Conservation (phyloP, 805 yeast species). For the Jamesozyma rosinii region DNA sequence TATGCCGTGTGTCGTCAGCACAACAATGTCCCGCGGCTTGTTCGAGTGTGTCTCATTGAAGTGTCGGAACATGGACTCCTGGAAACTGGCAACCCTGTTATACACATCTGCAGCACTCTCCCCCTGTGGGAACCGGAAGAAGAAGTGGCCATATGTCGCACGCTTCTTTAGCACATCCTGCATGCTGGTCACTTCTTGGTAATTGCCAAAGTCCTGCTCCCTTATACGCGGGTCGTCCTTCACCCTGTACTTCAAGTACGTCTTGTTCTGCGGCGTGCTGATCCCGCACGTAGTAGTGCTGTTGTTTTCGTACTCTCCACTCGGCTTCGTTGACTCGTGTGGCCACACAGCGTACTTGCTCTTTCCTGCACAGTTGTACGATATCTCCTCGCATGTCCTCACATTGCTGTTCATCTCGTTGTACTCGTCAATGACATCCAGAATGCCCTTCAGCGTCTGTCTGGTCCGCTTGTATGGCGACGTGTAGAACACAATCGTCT, state of each 20-base stretch:
- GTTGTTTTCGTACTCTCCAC: constrained; percentile 23
- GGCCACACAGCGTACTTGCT: constrained; percentile 27
- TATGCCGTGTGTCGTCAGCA: constrained; percentile 85
- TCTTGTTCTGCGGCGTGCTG: constrained; percentile 9
- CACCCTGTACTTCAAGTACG: constrained; percentile 42
- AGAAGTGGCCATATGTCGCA: constrained; percentile 80
- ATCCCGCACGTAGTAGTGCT: constrained; percentile 8
- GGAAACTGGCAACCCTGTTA: constrained; percentile 83
- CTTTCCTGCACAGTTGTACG: constrained; percentile 22
- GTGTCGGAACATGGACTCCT: constrained; percentile 76
- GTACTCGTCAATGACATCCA: constrained; percentile 42
- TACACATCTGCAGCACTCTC: constrained; percentile 95
- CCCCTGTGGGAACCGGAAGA: constrained; percentile 85
- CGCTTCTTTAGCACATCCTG: constrained; percentile 73
- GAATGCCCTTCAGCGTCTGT: constrained; percentile 67
- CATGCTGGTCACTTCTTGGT: constrained; percentile 73
- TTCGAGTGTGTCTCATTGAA: constrained; percentile 46
- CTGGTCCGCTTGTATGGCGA: constrained; percentile 82
- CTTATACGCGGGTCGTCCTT: constrained; percentile 86
- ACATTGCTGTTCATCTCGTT: constrained; percentile 23
- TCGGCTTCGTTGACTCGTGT: constrained; percentile 10
- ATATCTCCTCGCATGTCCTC: constrained; percentile 7
- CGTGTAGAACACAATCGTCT: constrained; percentile 64
- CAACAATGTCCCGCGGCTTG: constrained; percentile 70
- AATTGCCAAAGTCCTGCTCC: constrained; percentile 93